Evolutionary conservation across 148 eudicot species (phyloP), one percentile per base, ranked within the genome.

Genomic region (Rhododendron henanense): DNA sequence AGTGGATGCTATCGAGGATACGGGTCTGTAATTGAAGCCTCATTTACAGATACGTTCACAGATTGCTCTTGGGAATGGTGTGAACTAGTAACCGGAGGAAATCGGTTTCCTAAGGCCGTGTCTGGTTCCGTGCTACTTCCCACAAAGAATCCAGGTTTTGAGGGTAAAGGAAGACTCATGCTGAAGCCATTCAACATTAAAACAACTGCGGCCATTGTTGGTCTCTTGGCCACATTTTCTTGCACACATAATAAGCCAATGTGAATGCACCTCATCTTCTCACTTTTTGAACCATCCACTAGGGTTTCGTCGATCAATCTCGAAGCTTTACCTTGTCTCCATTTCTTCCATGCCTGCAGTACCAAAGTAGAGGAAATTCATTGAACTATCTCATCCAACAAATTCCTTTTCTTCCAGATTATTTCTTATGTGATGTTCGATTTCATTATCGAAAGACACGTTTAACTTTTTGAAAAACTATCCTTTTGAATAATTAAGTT

Each of bases 231-330:
- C 13, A 75, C 87, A 14, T 85, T 48, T 13, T 85, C 90, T 88
- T 90, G 91, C 9, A 91, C 90, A 28, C 91, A 91, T 41, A 91
- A 48, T 79, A 90, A 59, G 2, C 87, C 91, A 53, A n/a, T n/a
- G n/a, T n/a, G n/a, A n/a, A n/a, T n/a, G n/a, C n/a, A n/a, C n/a
- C n/a, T n/a, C n/a, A n/a, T 55, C 8, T 50, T 75, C 8, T 81
- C 59, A 23, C 19, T 14, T 4, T 25, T 21, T 6, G 67, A 44
- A 41, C 55, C 61, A 4, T 21, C 59, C 5, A 41, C 41, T 14
- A 86, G 5, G 3, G 84, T 69, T 47, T 77, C 16, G 67, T 86
- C 87, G 5, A 80, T 21, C 47, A 86, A 25, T 6, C 44, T 39
- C 8, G 8, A 31, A 2, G 80, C 3, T 82, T 44, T 53, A 1